Conservation (phyloP, 768 basidiomycete genomes). For the Tricholoma hemisulphureum region DNA sequence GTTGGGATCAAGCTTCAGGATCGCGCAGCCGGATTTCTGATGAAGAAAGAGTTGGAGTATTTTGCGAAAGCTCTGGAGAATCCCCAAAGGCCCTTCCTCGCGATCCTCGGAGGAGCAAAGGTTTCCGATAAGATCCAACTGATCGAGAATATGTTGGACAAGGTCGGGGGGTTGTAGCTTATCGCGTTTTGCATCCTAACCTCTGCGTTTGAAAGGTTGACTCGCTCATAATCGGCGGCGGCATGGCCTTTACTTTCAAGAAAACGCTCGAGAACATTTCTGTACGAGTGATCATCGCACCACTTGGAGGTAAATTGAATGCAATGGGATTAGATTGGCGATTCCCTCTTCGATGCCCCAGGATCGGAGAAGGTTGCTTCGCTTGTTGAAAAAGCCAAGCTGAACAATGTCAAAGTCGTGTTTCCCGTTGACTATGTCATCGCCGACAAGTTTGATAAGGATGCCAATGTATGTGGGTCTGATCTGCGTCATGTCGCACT, state of each 20-base stretch:
- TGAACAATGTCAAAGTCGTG: slow-evolving; percentile 88
- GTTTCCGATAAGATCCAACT: slow-evolving; percentile 99
- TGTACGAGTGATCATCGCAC: slow-evolving; percentile 39
- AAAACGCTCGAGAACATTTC: slow-evolving; percentile 81
- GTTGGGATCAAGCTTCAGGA: slow-evolving; percentile 92
- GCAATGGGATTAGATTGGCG: slow-evolving; percentile 66
- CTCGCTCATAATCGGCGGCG: slow-evolving; percentile 93
- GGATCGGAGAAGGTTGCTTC: slow-evolving; percentile 83
- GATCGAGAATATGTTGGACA: slow-evolving; percentile 98
- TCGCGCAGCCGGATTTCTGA: slow-evolving; percentile 91
- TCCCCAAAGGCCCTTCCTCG: slow-evolving; percentile 94
- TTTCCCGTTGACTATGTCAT: slow-evolving; percentile 95
- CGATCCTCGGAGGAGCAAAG: slow-evolving; percentile 97
- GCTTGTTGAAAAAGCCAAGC: slow-evolving; percentile 89
- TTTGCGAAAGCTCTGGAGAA: slow-evolving; percentile 96
- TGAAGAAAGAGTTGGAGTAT: slow-evolving; percentile 98
- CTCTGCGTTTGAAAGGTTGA: slow-evolving; percentile 65
- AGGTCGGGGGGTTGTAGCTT: slow-evolving; percentile 47
- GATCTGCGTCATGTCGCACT: not conserved
- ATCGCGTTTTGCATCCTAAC: not conserved
- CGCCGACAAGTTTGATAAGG: slow-evolving; percentile 92
- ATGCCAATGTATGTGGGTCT: slow-evolving; percentile 64
- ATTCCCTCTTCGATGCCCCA: slow-evolving; percentile 88
- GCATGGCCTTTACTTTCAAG: slow-evolving; percentile 99
- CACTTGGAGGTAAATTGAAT: not conserved